Evolutionary conservation across 2,329 filamentous ascomycete species (phyloP).

Genomic region (Bipolaris oryzae): DNA sequence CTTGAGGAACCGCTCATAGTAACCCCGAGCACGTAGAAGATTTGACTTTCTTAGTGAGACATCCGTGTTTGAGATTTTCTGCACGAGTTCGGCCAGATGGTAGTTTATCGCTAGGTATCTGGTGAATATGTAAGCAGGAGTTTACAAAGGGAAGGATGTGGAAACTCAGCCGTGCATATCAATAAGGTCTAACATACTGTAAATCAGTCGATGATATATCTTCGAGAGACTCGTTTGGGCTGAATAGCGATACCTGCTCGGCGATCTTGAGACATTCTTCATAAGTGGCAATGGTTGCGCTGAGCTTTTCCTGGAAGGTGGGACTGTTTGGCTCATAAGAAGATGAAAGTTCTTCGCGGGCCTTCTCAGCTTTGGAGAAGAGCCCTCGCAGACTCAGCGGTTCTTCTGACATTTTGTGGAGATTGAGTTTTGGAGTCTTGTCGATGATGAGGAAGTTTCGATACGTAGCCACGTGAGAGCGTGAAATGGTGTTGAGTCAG

Average conservation of each 20-base stretch:
- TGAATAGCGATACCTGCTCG: slow-evolving; percentile 79
- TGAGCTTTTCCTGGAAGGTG: slow-evolving; percentile 70
- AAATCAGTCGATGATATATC: slow-evolving; percentile 85
- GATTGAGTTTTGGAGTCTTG: neutral
- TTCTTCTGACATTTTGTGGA: slow-evolving; percentile 49
- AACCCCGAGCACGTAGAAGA: slow-evolving; percentile 67
- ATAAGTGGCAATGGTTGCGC: slow-evolving; percentile 71
- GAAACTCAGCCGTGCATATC: neutral
- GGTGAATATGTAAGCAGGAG: slow-evolving; percentile 12
- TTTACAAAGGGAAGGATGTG: neutral
- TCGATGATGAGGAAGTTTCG: slow-evolving; percentile 8
- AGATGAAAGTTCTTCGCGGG: slow-evolving; percentile 64
- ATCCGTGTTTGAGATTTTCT: slow-evolving; percentile 67
- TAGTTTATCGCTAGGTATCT: slow-evolving; percentile 79
- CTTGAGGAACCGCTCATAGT: slow-evolving; percentile 80
- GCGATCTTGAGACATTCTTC: slow-evolving; percentile 73
- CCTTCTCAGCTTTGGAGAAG: slow-evolving; percentile 61
- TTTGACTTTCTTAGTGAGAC: slow-evolving; percentile 59
- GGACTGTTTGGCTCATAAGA: slow-evolving; percentile 69
- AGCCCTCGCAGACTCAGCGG: slow-evolving; percentile 62
- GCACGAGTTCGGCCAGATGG: slow-evolving; percentile 78
- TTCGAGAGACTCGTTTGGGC: slow-evolving; percentile 84
- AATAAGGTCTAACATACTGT: slow-evolving; percentile 59
- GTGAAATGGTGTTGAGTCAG: slow-evolving; percentile 35
- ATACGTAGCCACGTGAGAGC: slow-evolving; percentile 22